Base-by-base conservation (phyloP, 2,329 filamentous ascomycete species). In the Septoria linicola region DNA sequence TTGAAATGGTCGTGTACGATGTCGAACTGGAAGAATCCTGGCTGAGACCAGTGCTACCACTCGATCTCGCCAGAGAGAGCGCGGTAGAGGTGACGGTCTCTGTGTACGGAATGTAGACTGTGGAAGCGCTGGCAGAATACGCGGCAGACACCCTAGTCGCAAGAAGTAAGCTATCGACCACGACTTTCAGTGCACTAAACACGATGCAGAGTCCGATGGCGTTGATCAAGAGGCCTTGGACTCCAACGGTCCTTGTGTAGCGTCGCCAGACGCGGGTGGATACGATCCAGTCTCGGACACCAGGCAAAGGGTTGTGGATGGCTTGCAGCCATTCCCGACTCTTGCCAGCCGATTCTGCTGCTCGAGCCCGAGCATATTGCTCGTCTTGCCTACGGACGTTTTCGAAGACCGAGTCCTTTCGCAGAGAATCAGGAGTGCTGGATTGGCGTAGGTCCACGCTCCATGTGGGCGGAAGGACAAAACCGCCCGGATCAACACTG, bases 141-240 rank as follows among this genome's bases (percentile, higher is more conserved):
- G 53, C 37, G 35, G 63, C 64, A 42, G 56, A 59, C 35, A 51
- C 64, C 52, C 63, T 66, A 50, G 60, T 59, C 21, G 45, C 34
- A 21, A 42, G 23, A 40, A 68, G 63, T 65, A 67, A 63, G 61
- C 62, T 59, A 48, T 63, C 59, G 46, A 61, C 21, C 54, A 64
- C 23, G 8, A 32, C 36, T 25, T 55, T 60, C 3, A 61, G 32
- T 4, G 52, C 23, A n/a, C 63, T 60, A 41, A 63, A 60, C 34
- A 61, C 59, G 43, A 65, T 41, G 39, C 63, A 50, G 16, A 55
- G 37, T 23, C 60, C 57, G 32, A 59, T 13, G 8, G 58, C 36
- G 14, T 19, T 41, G 25, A 3, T n/a, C 16, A 48, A 8, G 25
- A 32, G 35, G 11, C 16, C 23, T 11, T 36, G 36, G 13, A 21